These are phyloP conservation scores for Infundibulicybe gibba DNA, from an alignment of 768 basidiomycete genomes.

Conservation along the genomic window DNA sequence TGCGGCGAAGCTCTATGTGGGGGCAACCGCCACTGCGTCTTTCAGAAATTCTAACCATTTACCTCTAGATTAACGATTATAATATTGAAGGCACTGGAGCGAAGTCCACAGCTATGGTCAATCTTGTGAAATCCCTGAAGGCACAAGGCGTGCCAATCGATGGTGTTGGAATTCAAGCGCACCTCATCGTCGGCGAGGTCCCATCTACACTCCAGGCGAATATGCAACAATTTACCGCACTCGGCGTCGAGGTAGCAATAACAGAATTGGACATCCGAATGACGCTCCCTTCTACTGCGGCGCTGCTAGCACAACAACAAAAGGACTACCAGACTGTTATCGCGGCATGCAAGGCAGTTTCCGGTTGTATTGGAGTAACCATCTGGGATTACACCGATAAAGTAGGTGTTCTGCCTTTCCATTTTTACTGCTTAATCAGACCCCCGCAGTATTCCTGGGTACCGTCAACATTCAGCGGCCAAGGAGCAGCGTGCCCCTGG, in stretches of 20 bases:
- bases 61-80: slow-evolving; percentile 33
- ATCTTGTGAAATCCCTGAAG: slow-evolving; percentile 46
- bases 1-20: slow-evolving; percentile 51
- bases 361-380: slow-evolving; percentile 39
- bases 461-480: slow-evolving; percentile 29
- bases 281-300: slow-evolving; percentile 45
- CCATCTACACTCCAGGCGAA: slow-evolving; percentile 44
- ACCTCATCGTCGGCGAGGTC: slow-evolving; percentile 57
- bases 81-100: slow-evolving; percentile 40
- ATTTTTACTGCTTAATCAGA: not conserved
- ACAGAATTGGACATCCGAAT: slow-evolving; percentile 69
- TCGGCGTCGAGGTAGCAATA: slow-evolving; percentile 65
- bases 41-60: not conserved
- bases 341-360: slow-evolving; percentile 44
- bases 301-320: slow-evolving; percentile 49
- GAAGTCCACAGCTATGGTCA: slow-evolving; percentile 54
- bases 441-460: slow-evolving; percentile 33
- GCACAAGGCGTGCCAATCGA: slow-evolving; percentile 49
- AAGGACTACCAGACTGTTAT: slow-evolving; percentile 56
- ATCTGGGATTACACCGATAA: slow-evolving; percentile 46
- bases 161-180: slow-evolving; percentile 59
- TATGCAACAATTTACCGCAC: slow-evolving; percentile 48
- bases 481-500: slow-evolving; percentile 35
- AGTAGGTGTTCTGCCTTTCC: slow-evolving; percentile 9
- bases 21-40: slow-evolving; percentile 1